Conservation (phyloP, 345 rosid species). For the Trapa incisa region DNA sequence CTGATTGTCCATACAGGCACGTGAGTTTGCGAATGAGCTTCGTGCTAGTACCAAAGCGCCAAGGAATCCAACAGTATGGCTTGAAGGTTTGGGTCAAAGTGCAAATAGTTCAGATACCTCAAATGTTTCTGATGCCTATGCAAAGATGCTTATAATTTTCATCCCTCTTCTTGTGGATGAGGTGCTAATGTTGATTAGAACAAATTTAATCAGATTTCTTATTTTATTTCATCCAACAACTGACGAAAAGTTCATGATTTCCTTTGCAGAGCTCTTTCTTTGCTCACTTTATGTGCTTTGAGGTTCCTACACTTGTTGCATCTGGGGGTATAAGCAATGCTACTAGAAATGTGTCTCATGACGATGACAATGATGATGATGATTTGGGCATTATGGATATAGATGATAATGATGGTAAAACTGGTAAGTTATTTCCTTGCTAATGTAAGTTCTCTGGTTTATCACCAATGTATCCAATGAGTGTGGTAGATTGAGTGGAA, state of each 20-base stretch:
- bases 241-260: slow-evolving; percentile 15
- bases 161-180: slow-evolving; percentile 98
- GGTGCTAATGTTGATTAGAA: slow-evolving; percentile 26
- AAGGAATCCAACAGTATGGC: slow-evolving; percentile 88
- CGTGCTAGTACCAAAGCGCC: slow-evolving; percentile 99
- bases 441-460: slow-evolving; percentile 6
- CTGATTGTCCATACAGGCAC: slow-evolving; percentile 47
- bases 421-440: slow-evolving; percentile 34
- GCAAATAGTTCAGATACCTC: slow-evolving; percentile 61
- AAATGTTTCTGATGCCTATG: slow-evolving; percentile 92
- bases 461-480: neutral
- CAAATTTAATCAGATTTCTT: neutral
- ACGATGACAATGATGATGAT: slow-evolving; percentile 48
- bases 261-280: slow-evolving; percentile 89
- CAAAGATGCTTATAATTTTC: slow-evolving; percentile 90
- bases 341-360: slow-evolving; percentile 23
- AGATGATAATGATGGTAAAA: slow-evolving; percentile 70
- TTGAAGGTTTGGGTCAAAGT: slow-evolving; percentile 84
- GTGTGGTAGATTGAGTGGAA: neutral
- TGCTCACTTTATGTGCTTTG: slow-evolving; percentile 99
- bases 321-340: slow-evolving; percentile 64
- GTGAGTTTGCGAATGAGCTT: slow-evolving; percentile 97
- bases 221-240: slow-evolving; percentile 6
- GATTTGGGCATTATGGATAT: slow-evolving; percentile 97
- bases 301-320: slow-evolving; percentile 91